Conservation (phyloP, 2,329 filamentous ascomycete genomes). For the Epichloe uncinata region DNA sequence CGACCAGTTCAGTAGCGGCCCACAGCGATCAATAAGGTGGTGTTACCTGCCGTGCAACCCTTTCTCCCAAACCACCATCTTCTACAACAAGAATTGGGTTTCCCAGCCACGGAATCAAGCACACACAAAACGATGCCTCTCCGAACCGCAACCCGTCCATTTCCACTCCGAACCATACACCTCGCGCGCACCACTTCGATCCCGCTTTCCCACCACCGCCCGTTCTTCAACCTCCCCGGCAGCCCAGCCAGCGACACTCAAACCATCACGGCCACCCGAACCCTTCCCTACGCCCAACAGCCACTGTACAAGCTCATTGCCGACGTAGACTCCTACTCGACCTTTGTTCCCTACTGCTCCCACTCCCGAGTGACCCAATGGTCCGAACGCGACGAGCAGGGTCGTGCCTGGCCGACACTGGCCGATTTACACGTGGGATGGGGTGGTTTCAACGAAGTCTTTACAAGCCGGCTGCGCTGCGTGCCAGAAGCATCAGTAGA, state of each 20-base stretch:
- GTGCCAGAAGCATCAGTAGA: slow-evolving; percentile 60
- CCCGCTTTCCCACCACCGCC: slow-evolving; percentile 7
- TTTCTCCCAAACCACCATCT: background rate
- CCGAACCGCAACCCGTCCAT: background rate
- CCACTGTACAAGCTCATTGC: slow-evolving; percentile 76
- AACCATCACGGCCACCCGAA: slow-evolving; percentile 58
- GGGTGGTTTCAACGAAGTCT: slow-evolving; percentile 70
- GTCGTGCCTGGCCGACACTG: slow-evolving; percentile 51
- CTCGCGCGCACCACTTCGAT: background rate
- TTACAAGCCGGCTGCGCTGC: slow-evolving; percentile 69
- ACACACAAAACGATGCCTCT: slow-evolving; percentile 1
- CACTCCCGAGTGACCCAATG: slow-evolving; percentile 64
- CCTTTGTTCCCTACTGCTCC: slow-evolving; percentile 87
- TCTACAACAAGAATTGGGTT: background rate
- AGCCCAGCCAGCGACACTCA: slow-evolving; percentile 31
- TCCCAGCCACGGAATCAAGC: background rate
- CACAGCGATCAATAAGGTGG: too few species aligned
- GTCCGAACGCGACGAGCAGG: slow-evolving; percentile 39
- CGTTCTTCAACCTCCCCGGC: slow-evolving; percentile 8
- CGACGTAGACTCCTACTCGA: slow-evolving; percentile 71
- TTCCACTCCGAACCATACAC: background rate
- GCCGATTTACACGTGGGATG: slow-evolving; percentile 78
- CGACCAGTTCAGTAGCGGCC: too few species aligned
- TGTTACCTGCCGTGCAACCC: too few species aligned
- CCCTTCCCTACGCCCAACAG: slow-evolving; percentile 57